Base-by-base conservation (phyloP, 164 flowering plant species). In the Vitis cinerea region DNA sequence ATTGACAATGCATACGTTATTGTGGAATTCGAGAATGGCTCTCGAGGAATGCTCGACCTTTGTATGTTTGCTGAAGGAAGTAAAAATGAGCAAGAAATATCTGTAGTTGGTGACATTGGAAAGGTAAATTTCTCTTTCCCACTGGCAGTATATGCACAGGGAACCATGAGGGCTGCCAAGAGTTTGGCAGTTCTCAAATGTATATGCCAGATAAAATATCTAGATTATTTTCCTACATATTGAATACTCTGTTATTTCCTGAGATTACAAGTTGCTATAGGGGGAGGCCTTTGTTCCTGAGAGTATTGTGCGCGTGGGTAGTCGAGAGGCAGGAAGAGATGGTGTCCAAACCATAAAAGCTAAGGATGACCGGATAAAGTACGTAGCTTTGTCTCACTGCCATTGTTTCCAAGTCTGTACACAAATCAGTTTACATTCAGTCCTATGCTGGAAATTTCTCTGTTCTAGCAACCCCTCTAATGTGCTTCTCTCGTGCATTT, bases 11-110 rank as follows among this genome's bases (percentile, higher is more conserved):
- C 99, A 59, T 92, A 86, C 80, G 99, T 92, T 10, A 90, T 95
- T 62, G 78, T 95, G 11, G 98, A 92, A 71, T 92, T 95, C 67
- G 93, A 91, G 15, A 92, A 91, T 84, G 97, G 96, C 66, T 81
- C 87, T 50, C 85, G 98, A 27, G 96, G 97, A 70, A 84, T 91
- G 97, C 94, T 92, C 30, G 98, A 92, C 64, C 94, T 91, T 51
- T 95, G 98, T 80, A 95, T 95, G 99, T 95, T 95, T 86, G 97
- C 97, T 67, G 99, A 92, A 86, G 99, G 97, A 63, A 91, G 93
- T 77, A 92, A 87, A 86, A 95, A 95, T 76, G 98, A 92, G 79
- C 99, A 94, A 81, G 99, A 92, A 83, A 94, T 94, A 75, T 88
- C 94, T 55, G 97, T 94, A 71, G 94, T 92, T 68, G 97, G 99